These are phyloP conservation scores for Marasmius sp. DNA, from an alignment of 1,284 basidiomycete genomes.

Conservation along the genomic window DNA sequence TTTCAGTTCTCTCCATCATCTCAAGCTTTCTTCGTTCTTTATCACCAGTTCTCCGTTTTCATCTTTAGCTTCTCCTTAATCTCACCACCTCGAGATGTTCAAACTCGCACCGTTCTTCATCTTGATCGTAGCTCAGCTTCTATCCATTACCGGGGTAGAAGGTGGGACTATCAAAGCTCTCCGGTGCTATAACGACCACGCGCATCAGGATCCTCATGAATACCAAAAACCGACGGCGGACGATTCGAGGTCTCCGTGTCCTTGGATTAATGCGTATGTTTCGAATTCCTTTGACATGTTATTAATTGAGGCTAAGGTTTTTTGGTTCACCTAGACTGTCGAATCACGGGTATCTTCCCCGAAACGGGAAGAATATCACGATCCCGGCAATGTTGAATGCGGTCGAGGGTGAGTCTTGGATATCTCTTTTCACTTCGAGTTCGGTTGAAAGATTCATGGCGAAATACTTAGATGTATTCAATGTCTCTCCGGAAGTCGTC, in stretches of 20 bases:
- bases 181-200: too few species aligned
- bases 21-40: too few species aligned
- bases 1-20: too few species aligned
- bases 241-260: background rate
- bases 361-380: slow-evolving; percentile 17
- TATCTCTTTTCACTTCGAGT: too few species aligned
- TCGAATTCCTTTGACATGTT: background rate
- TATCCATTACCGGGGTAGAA: too few species aligned
- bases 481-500: background rate
- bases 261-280: slow-evolving; percentile 13
- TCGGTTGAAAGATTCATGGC: too few species aligned
- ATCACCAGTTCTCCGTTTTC: too few species aligned
- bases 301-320: background rate
- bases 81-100: too few species aligned
- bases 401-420: slow-evolving; percentile 11
- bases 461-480: background rate
- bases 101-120: too few species aligned
- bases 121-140: too few species aligned
- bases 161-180: too few species aligned
- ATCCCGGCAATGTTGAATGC: slow-evolving; percentile 14
- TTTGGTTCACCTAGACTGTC: slow-evolving; percentile 8
- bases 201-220: background rate
- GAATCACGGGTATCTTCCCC: slow-evolving; percentile 19
- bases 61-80: too few species aligned
- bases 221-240: background rate